These are phyloP conservation scores for Colletotrichum cuscutae DNA, from an alignment of 2,329 filamentous ascomycete genomes.

Conservation along the genomic window DNA sequence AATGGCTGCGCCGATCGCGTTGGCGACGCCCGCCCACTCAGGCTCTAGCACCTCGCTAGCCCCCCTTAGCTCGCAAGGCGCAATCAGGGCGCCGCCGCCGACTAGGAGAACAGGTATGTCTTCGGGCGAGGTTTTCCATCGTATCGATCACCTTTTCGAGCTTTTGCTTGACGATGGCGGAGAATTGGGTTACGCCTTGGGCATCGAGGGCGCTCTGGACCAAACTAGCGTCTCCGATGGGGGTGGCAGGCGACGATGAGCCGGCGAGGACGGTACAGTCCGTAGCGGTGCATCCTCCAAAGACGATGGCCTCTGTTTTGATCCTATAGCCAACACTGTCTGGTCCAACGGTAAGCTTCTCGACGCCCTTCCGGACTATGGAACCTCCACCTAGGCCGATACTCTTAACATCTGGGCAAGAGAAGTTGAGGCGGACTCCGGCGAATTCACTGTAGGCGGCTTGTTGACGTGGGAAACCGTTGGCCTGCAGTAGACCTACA, in stretches of 20 bases:
- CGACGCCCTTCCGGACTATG: slow-evolving; percentile 54
- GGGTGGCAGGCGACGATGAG: slow-evolving; percentile 35
- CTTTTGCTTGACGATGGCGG: slow-evolving; percentile 56
- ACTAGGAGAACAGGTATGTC: slow-evolving; percentile 70
- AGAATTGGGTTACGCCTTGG: slow-evolving; percentile 50
- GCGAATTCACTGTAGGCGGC: slow-evolving; percentile 70
- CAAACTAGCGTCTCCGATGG: slow-evolving; percentile 54
- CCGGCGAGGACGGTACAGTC: slow-evolving; percentile 58
- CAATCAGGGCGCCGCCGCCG: slow-evolving; percentile 70
- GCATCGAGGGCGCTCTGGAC: slow-evolving; percentile 44
- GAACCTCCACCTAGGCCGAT: slow-evolving; percentile 70
- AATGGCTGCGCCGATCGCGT: slow-evolving; percentile 72
- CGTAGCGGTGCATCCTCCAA: slow-evolving; percentile 68
- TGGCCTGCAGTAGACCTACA: slow-evolving; percentile 68
- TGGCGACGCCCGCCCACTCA: slow-evolving; percentile 67
- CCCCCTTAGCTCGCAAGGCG: slow-evolving; percentile 62
- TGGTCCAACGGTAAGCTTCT: slow-evolving; percentile 61
- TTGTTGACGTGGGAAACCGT: slow-evolving; percentile 71
- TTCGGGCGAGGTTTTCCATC: slow-evolving; percentile 71
- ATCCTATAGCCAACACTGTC: slow-evolving; percentile 71
- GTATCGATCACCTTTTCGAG: slow-evolving; percentile 67
- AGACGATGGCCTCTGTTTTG: slow-evolving; percentile 62
- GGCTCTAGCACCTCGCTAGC: slow-evolving; percentile 67
- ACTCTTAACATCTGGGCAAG: slow-evolving; percentile 66
- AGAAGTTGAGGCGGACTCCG: slow-evolving; percentile 71